Conservation (phyloP, 2,329 filamentous ascomycete species). For the Ophiostoma pallidulum region DNA sequence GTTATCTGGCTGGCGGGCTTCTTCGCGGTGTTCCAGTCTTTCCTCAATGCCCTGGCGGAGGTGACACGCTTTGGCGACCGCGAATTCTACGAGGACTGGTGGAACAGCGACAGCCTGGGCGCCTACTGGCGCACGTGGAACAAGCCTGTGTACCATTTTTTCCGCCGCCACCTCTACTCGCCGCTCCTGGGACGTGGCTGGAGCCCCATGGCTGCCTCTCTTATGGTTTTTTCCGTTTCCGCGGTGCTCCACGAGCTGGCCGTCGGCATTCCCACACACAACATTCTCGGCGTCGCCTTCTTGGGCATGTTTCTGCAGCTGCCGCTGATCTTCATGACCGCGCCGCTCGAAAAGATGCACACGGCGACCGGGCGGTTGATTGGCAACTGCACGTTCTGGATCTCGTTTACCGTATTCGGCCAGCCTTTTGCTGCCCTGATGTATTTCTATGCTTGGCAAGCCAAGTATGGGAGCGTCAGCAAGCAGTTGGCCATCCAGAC, state of each 20-base stretch:
- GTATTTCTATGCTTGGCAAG: slow-evolving; percentile 98
- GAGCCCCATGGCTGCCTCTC: slow-evolving; percentile 58
- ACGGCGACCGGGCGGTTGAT: slow-evolving; percentile 66
- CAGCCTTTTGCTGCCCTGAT: slow-evolving; percentile 86
- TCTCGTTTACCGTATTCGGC: slow-evolving; percentile 89
- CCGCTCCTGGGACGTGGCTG: slow-evolving; percentile 80
- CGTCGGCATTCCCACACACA: slow-evolving; percentile 90
- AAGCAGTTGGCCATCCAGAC: slow-evolving; percentile 19
- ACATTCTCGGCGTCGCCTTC: slow-evolving; percentile 86
- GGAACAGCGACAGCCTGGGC: slow-evolving; percentile 82
- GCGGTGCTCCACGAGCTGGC: slow-evolving; percentile 85
- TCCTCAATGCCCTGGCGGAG: slow-evolving; percentile 85
- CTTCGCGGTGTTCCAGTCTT: slow-evolving; percentile 90
- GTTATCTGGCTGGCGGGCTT: slow-evolving; percentile 97
- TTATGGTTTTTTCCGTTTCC: slow-evolving; percentile 79
- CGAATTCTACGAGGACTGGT: slow-evolving; percentile 96
- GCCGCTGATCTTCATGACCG: slow-evolving; percentile 74
- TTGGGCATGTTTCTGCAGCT: slow-evolving; percentile 89
- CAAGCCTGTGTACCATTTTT: slow-evolving; percentile 93
- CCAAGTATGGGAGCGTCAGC: slow-evolving; percentile 83
- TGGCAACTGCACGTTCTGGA: slow-evolving; percentile 93
- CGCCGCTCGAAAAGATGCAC: slow-evolving; percentile 68
- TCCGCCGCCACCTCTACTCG: slow-evolving; percentile 87
- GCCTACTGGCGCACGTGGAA: slow-evolving; percentile 97
- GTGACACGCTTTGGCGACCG: slow-evolving; percentile 83